A percentile compares a stretch with the other conserved stretches of the same genome.
phyloP scores from a whole-genome alignment of 306 rosid genomes.

The Arachis hypogaea region DNA sequence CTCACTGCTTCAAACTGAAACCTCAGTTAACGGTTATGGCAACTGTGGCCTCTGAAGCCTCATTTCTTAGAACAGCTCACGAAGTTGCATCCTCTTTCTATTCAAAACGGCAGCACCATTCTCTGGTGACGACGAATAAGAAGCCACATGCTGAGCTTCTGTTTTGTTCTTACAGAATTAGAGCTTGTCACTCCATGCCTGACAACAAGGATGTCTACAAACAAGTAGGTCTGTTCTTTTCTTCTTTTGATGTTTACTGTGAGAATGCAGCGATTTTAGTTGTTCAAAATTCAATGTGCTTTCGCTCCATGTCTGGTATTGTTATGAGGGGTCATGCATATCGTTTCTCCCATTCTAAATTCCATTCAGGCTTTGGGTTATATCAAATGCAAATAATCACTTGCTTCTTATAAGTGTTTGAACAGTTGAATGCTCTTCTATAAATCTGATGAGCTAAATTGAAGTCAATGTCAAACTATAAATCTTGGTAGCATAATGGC shows the following conservation, averaged over 20 bases:
- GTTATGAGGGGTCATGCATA: neutral
- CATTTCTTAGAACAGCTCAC: slow-evolving; percentile 39
- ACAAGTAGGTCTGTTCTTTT: slow-evolving; percentile 68
- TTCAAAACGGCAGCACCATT: slow-evolving; percentile 44
- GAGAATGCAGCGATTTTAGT: neutral
- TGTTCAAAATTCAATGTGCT: no score
- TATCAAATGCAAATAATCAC: no score
- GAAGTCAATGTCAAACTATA: slow-evolving; percentile 4
- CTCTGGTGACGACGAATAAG: slow-evolving; percentile 28
- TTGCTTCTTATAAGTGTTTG: no score
- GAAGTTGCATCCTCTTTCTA: slow-evolving; percentile 34
- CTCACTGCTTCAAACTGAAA: no score
- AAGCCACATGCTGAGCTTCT: slow-evolving; percentile 28
- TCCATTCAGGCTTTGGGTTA: neutral
- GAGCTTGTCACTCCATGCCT: slow-evolving; percentile 56
- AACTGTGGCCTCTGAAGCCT: slow-evolving; percentile 44
- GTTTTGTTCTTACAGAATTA: slow-evolving; percentile 38
- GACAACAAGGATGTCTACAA: slow-evolving; percentile 60
- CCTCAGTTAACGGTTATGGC: slow-evolving; percentile 31
- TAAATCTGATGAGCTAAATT: neutral
- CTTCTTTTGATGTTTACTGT: slow-evolving; percentile 14
- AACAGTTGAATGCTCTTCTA: slow-evolving; percentile 21
- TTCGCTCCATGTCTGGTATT: neutral
- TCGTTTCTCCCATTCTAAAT: neutral
- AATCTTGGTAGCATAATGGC: slow-evolving; percentile 4